Evolutionary conservation across 1,284 basidiomycete genomes (phyloP), one percentile per base, ranked within the genome.

Genomic region (Cystobasidium pallidum): DNA sequence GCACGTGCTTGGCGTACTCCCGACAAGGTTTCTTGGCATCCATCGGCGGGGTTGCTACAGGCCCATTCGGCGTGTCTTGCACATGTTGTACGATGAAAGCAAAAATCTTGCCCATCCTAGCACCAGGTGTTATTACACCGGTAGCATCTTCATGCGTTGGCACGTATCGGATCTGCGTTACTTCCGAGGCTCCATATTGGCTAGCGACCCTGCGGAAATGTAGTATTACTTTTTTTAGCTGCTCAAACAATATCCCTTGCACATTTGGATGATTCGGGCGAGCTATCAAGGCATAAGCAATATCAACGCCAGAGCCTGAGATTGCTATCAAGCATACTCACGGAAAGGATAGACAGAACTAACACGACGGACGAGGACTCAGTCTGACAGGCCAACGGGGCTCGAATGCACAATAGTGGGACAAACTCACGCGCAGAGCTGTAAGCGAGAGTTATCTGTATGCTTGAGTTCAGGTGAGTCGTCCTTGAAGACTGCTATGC

Each of bases 321-420:
- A 30, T 28, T 43, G 8, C 15, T 39, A 19, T 2, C 66, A 28
- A 8, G 26, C 19, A 43, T 21, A 36, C 68, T 43, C 39, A 71
- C 68, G 68, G 19, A 71, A 49, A 15, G 68, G 68, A 43, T 28
- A 71, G 51, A 71, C 41, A 39, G 68, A 64, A 34, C 62, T 64
- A 24, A 24, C 47, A n/a, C 10, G 30, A 36, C 21, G 4, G 26
- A 34, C 15, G 26, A 30, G 19, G 3, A 45, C 8, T 49, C 59
- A 63, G 45, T 32, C 21, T 21, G 32, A 57, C 54, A 13, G 8
- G 15, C 7, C 7, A 2, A n/a, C 54, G 3, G 45, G 11, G 54
- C 10, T 36, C 4, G 32, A 13, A 2, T 10, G 19, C 1, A 1
- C 10, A n/a, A 19, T 3, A 34, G 10, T 39, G 15, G 13, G 3